Evolutionary conservation across 805 yeast genomes (phyloP).

Genomic region (Candida caryicola): DNA sequence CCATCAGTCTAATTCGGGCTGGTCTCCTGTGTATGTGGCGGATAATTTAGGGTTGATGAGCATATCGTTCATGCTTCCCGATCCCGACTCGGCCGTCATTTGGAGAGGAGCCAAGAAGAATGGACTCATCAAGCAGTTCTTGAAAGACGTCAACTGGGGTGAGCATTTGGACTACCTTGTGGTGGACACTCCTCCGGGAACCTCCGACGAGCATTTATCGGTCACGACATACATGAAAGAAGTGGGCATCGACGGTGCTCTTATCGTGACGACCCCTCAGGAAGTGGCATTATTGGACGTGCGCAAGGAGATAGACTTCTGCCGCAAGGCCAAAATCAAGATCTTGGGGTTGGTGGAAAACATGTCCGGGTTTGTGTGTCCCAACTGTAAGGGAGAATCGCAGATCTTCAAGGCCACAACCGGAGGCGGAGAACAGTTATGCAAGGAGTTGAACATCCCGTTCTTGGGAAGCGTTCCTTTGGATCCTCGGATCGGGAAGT

Average conservation of each 20-base stretch:
- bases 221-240: constrained; percentile 86
- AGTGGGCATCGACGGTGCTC: constrained; percentile 91
- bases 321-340: constrained; percentile 83
- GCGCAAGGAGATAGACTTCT: constrained; percentile 91
- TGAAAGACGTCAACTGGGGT: constrained; percentile 96
- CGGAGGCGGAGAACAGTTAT: constrained; percentile 88
- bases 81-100: constrained; percentile 87
- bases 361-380: constrained; percentile 98
- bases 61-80: constrained; percentile 91
- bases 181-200: constrained; percentile 98
- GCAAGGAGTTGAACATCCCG: constrained; percentile 72
- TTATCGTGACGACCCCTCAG: constrained; percentile 94
- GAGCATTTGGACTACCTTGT: constrained; percentile 72
- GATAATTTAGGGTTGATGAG: constrained; percentile 96
- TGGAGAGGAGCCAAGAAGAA: constrained; percentile 98
- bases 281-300: constrained; percentile 95
- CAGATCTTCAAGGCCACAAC: constrained; percentile 92
- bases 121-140: constrained; percentile 86
- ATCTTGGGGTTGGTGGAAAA: constrained; percentile 91
- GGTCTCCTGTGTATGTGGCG: constrained; percentile 95
- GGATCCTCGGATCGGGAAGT: constrained; percentile 89
- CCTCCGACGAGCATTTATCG: constrained; percentile 93
- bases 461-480: constrained; percentile 92
- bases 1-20: constrained; percentile 87
- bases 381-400: constrained; percentile 86